These are phyloP conservation scores for Kitagawia praeruptora DNA, from an alignment of 129 eudicot genomes.

Conservation along the genomic window DNA sequence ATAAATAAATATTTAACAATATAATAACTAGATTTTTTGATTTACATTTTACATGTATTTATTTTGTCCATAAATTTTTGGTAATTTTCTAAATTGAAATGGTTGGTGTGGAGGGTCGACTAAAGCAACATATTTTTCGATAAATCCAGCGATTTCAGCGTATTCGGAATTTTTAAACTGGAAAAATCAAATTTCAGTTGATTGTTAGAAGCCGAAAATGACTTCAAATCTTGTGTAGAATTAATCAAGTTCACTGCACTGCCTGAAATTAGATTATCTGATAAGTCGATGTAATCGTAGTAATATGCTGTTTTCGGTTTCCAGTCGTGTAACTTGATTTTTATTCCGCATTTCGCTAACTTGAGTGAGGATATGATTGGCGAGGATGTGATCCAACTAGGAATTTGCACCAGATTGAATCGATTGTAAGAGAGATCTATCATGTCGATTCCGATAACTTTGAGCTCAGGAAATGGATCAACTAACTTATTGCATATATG, in stretches of 20 bases:
- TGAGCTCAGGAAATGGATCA: constrained; percentile 47
- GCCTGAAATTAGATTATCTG: constrained; percentile 45
- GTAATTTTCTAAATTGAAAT: no score
- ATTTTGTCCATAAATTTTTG: no score
- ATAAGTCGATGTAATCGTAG: constrained; percentile 50
- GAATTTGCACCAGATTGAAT: constrained; percentile 38
- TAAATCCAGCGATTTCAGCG: constrained; percentile 45
- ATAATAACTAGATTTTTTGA: no score
- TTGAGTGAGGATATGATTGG: constrained; percentile 51
- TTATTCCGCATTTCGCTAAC: constrained; percentile 50
- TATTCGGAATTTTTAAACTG: constrained; percentile 29
- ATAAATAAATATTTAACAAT: no score
- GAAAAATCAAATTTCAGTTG: constrained; percentile 37
- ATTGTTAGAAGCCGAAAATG: constrained; percentile 35
- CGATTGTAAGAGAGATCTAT: constrained; percentile 41
- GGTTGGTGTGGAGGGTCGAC: no score
- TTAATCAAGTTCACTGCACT: constrained; percentile 37
- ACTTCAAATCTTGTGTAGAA: constrained; percentile 29
- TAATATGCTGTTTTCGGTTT: constrained; percentile 39
- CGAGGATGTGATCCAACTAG: constrained; percentile 43
- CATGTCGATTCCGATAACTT: constrained; percentile 46
- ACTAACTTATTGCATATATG: constrained; percentile 23
- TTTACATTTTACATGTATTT: no score
- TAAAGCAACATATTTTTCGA: constrained; percentile 20
- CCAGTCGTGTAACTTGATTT: constrained; percentile 45